A percentile compares a stretch with the other conserved stretches of the same genome.
Evolutionary conservation across 73 alveolate genomes (phyloP).

Genomic region (Diophrys appendiculata): DNA sequence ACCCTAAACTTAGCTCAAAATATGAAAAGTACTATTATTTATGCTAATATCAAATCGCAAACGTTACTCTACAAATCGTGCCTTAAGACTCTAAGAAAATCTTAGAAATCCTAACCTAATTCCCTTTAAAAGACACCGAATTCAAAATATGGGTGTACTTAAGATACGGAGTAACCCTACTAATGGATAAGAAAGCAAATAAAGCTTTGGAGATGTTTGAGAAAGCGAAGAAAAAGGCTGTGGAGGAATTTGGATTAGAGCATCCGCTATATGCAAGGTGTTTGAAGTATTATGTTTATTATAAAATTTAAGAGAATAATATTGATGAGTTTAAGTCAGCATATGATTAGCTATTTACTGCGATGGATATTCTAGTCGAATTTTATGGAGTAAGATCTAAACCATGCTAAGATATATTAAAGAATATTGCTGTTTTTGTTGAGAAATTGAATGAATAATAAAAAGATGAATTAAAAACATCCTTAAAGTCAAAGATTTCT

Average conservation of each 20-base stretch:
- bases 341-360: not conserved
- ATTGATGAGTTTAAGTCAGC: not conserved
- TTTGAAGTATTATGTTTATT: not conserved
- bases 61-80: not conserved
- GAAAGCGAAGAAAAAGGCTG: not conserved
- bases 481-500: not conserved
- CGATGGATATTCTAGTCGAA: not conserved
- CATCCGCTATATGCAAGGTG: slow-evolving; percentile 1
- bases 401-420: not conserved
- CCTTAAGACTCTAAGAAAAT: not conserved
- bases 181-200: not conserved
- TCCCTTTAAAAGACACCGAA: not conserved
- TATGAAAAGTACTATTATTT: not conserved
- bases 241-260: not conserved
- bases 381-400: not conserved
- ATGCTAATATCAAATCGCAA: not conserved
- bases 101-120: not conserved
- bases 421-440: not conserved
- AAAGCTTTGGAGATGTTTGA: not conserved
- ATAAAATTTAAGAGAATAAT: not conserved
- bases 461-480: not conserved
- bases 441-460: not conserved
- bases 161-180: not conserved
- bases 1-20: not conserved
- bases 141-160: not conserved